These are phyloP conservation scores for Staphylotrichum tortipilum DNA, from an alignment of 495 filamentous ascomycete genomes.

Conservation along the genomic window DNA sequence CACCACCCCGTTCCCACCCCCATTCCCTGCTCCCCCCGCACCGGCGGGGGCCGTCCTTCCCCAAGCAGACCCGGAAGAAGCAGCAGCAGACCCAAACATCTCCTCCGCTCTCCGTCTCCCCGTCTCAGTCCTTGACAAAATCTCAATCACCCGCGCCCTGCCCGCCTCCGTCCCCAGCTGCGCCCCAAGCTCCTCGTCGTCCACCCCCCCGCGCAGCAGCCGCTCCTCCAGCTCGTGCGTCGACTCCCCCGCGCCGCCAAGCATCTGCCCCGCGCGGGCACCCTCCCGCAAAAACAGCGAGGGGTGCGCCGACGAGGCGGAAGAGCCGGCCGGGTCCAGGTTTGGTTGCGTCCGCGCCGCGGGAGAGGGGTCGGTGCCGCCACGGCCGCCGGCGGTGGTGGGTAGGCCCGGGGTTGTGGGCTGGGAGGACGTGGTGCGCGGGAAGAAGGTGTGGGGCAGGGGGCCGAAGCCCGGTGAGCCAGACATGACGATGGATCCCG, in stretches of 20 bases:
- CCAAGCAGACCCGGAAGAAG: too few species aligned
- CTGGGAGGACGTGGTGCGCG: slow-evolving; percentile 29
- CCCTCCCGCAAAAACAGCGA: slow-evolving; percentile 31
- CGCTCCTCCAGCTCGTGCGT: slow-evolving; percentile 35
- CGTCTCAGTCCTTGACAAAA: slow-evolving; percentile 30
- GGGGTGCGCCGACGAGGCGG: slow-evolving; percentile 21
- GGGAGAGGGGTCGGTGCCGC: slow-evolving; percentile 17
- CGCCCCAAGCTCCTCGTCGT: slow-evolving; percentile 23
- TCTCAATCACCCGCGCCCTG: slow-evolving; percentile 31
- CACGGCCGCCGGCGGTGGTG: slow-evolving; percentile 25
- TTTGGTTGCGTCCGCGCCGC: slow-evolving; percentile 23
- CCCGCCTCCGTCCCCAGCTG: slow-evolving; percentile 23
- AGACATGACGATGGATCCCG: slow-evolving; percentile 16
- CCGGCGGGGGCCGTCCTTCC: too few species aligned
- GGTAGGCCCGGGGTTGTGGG: slow-evolving; percentile 33
- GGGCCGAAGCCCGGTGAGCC: slow-evolving; percentile 28
- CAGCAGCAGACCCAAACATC: slow-evolving; percentile 31
- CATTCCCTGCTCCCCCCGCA: too few species aligned
- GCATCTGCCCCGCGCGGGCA: slow-evolving; percentile 27
- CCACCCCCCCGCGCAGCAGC: slow-evolving; percentile 27
- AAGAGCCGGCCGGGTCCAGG: slow-evolving; percentile 8
- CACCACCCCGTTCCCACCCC: too few species aligned
- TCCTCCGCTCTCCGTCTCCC: slow-evolving; percentile 34
- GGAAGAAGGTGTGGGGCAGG: slow-evolving; percentile 27
- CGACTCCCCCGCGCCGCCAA: slow-evolving; percentile 20